These are phyloP conservation scores for Parathielavia hyrcaniae DNA, from an alignment of 495 filamentous ascomycete species.

Conservation along the genomic window DNA sequence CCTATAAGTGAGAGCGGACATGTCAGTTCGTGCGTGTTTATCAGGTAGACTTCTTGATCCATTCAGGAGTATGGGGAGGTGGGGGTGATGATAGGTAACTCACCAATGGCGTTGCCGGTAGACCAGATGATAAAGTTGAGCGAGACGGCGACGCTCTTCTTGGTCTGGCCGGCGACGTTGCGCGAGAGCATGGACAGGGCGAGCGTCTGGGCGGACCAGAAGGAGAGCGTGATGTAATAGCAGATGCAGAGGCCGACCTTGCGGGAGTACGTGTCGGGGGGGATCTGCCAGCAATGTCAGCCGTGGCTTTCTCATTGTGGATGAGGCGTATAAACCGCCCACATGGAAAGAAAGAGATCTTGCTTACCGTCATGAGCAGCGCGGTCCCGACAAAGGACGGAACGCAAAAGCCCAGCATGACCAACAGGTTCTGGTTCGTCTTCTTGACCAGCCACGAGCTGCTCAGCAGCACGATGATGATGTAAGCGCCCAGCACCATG, in stretches of 20 bases:
- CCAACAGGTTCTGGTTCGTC: slow-evolving; percentile 55
- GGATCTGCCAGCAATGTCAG: background rate
- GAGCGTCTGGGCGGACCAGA: slow-evolving; percentile 54
- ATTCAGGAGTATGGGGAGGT: too few relatives aligned
- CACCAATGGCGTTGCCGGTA: slow-evolving; percentile 45
- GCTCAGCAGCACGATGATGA: slow-evolving; percentile 58
- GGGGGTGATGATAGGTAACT: background rate
- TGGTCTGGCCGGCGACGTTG: slow-evolving; percentile 52
- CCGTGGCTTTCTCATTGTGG: too few relatives aligned
- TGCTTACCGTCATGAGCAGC: slow-evolving; percentile 45
- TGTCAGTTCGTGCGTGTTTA: background rate
- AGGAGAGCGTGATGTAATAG: slow-evolving; percentile 53
- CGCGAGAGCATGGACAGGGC: slow-evolving; percentile 46
- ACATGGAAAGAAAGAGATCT: too few relatives aligned
- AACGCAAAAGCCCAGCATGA: slow-evolving; percentile 58
- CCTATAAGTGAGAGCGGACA: slow-evolving; percentile 17
- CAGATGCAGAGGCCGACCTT: slow-evolving; percentile 50
- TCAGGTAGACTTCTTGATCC: too few relatives aligned
- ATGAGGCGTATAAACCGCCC: too few relatives aligned
- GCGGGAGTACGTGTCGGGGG: slow-evolving; percentile 38
- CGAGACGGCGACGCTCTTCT: slow-evolving; percentile 45
- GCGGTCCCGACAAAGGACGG: slow-evolving; percentile 58
- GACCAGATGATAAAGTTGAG: slow-evolving; percentile 48
- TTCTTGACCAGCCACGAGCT: slow-evolving; percentile 60
- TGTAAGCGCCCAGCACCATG: slow-evolving; percentile 67